Base-by-base conservation (phyloP, 2,329 filamentous ascomycete species). In the Fusarium sp. region DNA sequence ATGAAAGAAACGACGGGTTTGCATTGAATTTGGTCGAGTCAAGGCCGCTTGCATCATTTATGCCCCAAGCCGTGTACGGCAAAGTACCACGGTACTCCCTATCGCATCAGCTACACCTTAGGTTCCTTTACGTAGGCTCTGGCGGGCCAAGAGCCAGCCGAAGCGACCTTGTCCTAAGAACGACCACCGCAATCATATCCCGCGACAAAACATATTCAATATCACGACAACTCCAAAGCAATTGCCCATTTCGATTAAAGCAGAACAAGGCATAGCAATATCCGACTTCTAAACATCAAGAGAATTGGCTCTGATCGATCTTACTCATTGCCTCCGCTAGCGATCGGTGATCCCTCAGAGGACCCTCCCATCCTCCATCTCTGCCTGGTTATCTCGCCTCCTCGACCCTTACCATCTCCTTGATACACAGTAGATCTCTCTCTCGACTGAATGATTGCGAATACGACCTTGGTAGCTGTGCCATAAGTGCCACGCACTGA, bases 401-500 rank as follows among this genome's bases (percentile, higher is more conserved):
- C 42, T 47, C 33, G 52, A 58, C 43, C 54, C 64, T 71, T 58
- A 53, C 51, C 51, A 46, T 64, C 57, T 63, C 53, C 67, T 64
- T 63, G 45, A 58, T 58, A 35, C 47, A n/a, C 17, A 7, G 7
- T 35, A n/a, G 15, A 45, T 66, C 37, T 47, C 14, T 58, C 31
- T 45, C 35, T 35, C 35, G 49, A 49, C 63, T 72, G 69, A 55
- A 74, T 72, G 71, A 68, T 47, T 69, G 36, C 57, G 33, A 57
- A 37, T n/a, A 58, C 57, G 40, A 54, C 37, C 17, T 56, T 61
- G 47, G 57, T 50, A 67, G 59, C 63, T 50, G 71, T 58, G 56
- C 45, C 40, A 43, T 63, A 49, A 63, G 60, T 63, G 60, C 70
- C 62, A 69, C 69, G 71, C 71, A 67, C 76, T 78, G 72, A 79